Evolutionary conservation across 73 alveolate species (phyloP).

Genomic region (Paramecium biaurelia): DNA sequence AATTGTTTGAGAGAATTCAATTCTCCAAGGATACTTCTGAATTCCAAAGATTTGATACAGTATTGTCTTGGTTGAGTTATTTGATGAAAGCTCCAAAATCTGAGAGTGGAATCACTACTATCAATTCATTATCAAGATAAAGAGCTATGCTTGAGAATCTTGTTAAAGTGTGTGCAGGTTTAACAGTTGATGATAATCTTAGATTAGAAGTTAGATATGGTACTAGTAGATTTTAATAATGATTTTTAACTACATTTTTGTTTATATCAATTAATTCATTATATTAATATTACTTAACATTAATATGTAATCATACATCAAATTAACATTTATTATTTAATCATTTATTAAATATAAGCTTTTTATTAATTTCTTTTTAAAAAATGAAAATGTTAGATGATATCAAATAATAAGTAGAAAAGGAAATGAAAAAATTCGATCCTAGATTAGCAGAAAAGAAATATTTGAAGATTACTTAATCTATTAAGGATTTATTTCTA

Average conservation of each 20-base stretch:
- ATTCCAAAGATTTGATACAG: conserved; percentile 57
- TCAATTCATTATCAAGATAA: conserved; percentile 56
- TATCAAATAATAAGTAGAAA: background rate
- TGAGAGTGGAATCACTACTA: conserved; percentile 42
- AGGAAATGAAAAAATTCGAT: conserved; percentile 42
- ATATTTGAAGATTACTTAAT: conserved; percentile 18
- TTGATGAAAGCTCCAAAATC: conserved; percentile 58
- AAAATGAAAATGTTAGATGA: conserved; percentile 19
- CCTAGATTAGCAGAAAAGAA: conserved; percentile 4
- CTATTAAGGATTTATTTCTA: background rate
- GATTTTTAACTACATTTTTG: background rate
- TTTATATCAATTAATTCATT: background rate
- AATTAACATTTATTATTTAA: too few relatives aligned
- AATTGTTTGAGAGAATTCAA: conserved; percentile 84
- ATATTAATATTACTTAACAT: background rate
- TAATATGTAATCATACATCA: background rate
- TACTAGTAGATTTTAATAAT: conserved; percentile 35
- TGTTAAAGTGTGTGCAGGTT: conserved; percentile 62
- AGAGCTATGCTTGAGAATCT: conserved; percentile 56
- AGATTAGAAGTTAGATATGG: conserved; percentile 41
- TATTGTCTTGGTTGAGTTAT: conserved; percentile 46
- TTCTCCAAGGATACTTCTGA: conserved; percentile 47
- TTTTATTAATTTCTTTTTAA: background rate
- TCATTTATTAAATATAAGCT: background rate
- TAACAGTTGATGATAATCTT: conserved; percentile 56